Evolutionary conservation across 2,329 filamentous ascomycete genomes (phyloP).

Genomic region (Paradendryphiella salina): DNA sequence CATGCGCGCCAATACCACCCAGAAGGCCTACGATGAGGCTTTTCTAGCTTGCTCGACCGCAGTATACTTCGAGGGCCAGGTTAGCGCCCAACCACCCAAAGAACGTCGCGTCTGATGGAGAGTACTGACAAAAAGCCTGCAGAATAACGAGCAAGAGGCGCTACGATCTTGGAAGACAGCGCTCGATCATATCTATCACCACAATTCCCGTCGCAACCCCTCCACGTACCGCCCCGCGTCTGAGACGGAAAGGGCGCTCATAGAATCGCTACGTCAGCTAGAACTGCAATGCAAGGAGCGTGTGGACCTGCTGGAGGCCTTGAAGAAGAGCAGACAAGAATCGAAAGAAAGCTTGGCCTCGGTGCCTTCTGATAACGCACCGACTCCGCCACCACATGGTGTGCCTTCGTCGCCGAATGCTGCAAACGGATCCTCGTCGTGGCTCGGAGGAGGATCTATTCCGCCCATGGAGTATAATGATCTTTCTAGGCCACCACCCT

Average conservation of each 20-base stretch:
- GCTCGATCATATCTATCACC: constrained; percentile 84
- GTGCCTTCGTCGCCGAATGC: constrained; percentile 16
- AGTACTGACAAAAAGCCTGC: constrained; percentile 6
- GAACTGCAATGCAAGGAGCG: constrained; percentile 92
- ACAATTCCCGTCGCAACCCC: constrained; percentile 75
- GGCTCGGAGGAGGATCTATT: constrained; percentile 80
- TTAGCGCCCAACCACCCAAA: constrained; percentile 46
- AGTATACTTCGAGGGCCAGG: constrained; percentile 93
- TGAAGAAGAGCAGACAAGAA: constrained; percentile 67
- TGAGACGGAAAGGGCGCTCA: constrained; percentile 81
- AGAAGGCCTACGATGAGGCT: constrained; percentile 97
- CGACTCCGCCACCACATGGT: constrained; percentile 30
- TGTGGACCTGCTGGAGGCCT: constrained; percentile 81
- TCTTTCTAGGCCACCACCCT: constrained; percentile 69
- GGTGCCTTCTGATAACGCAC: constrained; percentile 25
- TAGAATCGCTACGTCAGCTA: constrained; percentile 78
- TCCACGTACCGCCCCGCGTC: constrained; percentile 70
- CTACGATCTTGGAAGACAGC: constrained; percentile 87
- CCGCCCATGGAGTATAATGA: constrained; percentile 79
- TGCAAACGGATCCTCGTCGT: constrained; percentile 45
- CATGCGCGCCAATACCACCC: constrained; percentile 69
- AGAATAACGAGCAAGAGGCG: constrained; percentile 92
- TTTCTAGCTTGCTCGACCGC: constrained; percentile 94
- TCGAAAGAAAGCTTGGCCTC: constrained; percentile 46
- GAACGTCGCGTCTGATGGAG: not conserved